Percentiles rank a stretch among this genome's conserved stretches.
Conservation (phyloP, 805 yeast species). For the Kockiozyma suomiensis region DNA sequence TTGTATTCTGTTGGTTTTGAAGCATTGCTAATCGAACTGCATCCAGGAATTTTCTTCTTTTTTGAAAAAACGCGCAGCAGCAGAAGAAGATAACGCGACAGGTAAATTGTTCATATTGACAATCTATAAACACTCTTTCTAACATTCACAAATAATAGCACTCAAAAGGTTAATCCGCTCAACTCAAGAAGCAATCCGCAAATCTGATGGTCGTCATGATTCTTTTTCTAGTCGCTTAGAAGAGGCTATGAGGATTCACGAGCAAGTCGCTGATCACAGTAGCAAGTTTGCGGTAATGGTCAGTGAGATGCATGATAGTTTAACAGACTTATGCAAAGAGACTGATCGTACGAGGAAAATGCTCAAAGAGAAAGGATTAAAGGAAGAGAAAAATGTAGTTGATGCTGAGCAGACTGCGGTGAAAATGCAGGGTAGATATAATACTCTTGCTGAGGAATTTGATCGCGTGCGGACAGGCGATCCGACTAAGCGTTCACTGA, state of each 20-base stretch:
- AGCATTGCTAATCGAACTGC: not conserved
- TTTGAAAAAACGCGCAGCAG: slow-evolving; percentile 72
- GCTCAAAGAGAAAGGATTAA: slow-evolving; percentile 77
- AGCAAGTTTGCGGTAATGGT: slow-evolving; percentile 67
- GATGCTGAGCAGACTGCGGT: slow-evolving; percentile 85
- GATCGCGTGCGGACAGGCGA: slow-evolving; percentile 80
- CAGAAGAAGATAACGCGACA: slow-evolving; percentile 68
- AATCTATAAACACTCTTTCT: not conserved
- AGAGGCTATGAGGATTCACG: slow-evolving; percentile 74
- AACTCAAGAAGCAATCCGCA: slow-evolving; percentile 53
- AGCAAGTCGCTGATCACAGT: slow-evolving; percentile 72
- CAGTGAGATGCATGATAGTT: slow-evolving; percentile 83
- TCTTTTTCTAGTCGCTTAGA: slow-evolving; percentile 70
- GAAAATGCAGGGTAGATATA: slow-evolving; percentile 80
- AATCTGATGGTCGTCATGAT: slow-evolving; percentile 57
- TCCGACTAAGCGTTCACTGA: slow-evolving; percentile 77
- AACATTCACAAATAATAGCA: slow-evolving; percentile 51
- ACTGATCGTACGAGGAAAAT: slow-evolving; percentile 73
- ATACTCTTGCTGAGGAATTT: slow-evolving; percentile 79
- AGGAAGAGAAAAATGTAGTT: slow-evolving; percentile 78
- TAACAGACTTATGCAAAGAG: slow-evolving; percentile 67
- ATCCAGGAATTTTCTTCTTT: slow-evolving; percentile 64
- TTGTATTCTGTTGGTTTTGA: not conserved
- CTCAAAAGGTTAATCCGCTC: slow-evolving; percentile 68
- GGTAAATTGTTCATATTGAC: slow-evolving; percentile 7